Conservation (phyloP, 371 early-diverging fungal species). For the Rhizopus arrhizus region DNA sequence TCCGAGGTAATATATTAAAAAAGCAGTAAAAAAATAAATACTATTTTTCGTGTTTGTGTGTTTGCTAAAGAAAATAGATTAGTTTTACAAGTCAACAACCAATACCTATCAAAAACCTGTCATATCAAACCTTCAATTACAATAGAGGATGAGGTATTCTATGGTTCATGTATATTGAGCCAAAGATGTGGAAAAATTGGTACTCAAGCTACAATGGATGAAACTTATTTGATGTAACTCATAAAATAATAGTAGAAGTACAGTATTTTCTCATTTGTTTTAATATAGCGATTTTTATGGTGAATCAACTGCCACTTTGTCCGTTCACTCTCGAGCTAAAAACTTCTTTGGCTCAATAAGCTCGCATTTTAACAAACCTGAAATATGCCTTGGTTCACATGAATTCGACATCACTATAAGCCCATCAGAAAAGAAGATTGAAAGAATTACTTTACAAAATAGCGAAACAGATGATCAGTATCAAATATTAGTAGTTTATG, state of each 20-base stretch:
- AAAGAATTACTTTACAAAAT: slow-evolving; percentile 31
- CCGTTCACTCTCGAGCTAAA: slow-evolving; percentile 36
- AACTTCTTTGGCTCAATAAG: slow-evolving; percentile 22
- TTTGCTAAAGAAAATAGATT: not conserved
- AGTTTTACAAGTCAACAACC: slow-evolving; percentile 46
- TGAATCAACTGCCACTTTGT: slow-evolving; percentile 23
- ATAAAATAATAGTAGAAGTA: not conserved
- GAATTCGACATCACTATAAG: slow-evolving; percentile 30
- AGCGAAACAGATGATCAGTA: slow-evolving; percentile 21
- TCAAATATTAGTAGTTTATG: slow-evolving; percentile 41
- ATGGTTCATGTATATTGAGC: slow-evolving; percentile 27
- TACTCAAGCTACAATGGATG: slow-evolving; percentile 43
- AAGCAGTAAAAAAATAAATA: not conserved
- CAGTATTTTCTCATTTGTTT: not conserved
- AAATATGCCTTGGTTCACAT: slow-evolving; percentile 34
- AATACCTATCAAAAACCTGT: slow-evolving; percentile 35
- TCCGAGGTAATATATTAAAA: slow-evolving; percentile 35
- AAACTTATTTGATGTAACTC: slow-evolving; percentile 41
- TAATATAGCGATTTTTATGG: slow-evolving; percentile 39
- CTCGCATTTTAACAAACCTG: slow-evolving; percentile 26
- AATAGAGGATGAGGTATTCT: slow-evolving; percentile 32
- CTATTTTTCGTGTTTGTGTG: not conserved
- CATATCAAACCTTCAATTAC: slow-evolving; percentile 37
- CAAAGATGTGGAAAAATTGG: slow-evolving; percentile 46
- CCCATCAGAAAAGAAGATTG: slow-evolving; percentile 37